Conservation (phyloP, 441 rosid species). For the Viola pubescens region DNA sequence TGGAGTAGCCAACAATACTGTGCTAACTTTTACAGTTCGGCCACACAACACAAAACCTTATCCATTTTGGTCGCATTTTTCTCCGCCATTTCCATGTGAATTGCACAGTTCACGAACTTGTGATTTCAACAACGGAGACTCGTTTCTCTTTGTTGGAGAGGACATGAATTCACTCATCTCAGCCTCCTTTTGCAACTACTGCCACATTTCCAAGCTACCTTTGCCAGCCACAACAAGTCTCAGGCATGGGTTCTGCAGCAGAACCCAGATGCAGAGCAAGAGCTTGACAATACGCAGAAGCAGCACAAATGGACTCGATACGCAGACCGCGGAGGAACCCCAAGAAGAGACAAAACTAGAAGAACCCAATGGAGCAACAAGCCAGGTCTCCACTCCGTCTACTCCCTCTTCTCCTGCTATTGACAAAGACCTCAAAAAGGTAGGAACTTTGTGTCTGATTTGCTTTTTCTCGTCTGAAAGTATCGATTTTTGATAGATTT, state of each 20-base stretch:
- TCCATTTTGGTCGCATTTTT: too few relatives aligned
- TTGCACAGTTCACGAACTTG: not conserved
- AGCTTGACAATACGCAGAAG: constrained; percentile 26
- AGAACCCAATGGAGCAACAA: constrained; percentile 19
- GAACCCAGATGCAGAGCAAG: constrained; percentile 13
- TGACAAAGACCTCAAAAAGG: constrained; percentile 78
- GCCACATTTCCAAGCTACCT: constrained; percentile 21
- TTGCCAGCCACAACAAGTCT: constrained; percentile 10
- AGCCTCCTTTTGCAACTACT: constrained; percentile 31
- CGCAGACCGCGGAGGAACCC: constrained; percentile 27
- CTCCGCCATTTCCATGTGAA: too few relatives aligned
- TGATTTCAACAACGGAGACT: not conserved
- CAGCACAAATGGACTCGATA: constrained; percentile 35
- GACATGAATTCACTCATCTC: constrained; percentile 44
- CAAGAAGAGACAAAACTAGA: constrained; percentile 20
- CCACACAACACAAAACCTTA: too few relatives aligned
- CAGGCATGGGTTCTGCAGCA: constrained; percentile 6
- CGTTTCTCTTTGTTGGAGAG: not conserved
- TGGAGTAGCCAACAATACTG: too few relatives aligned
- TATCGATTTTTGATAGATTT: not conserved
- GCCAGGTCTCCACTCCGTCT: constrained; percentile 13
- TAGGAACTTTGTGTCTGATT: constrained; percentile 1
- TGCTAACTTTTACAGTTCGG: too few relatives aligned
- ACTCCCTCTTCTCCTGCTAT: constrained; percentile 28
- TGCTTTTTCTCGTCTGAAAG: not conserved